phyloP scores from a whole-genome alignment of 2,329 filamentous ascomycete species.

The Metarhizium robertsii region DNA sequence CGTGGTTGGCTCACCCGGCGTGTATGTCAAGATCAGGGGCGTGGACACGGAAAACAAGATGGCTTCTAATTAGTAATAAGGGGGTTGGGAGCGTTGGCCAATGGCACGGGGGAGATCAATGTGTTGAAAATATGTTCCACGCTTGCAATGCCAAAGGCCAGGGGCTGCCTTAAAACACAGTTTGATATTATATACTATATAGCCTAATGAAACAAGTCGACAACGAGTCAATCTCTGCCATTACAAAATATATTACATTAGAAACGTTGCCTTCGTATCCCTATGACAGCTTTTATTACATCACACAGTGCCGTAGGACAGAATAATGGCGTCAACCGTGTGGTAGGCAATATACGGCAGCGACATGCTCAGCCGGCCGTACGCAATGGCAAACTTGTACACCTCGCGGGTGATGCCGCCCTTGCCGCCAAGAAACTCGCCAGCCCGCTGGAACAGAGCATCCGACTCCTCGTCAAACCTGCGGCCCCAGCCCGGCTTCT shows the following conservation, averaged over 20 bases:
- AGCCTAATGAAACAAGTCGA: too few species aligned
- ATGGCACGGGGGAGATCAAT: too few species aligned
- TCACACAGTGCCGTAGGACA: not conserved
- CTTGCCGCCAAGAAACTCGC: constrained; percentile 2
- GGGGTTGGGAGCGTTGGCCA: too few species aligned
- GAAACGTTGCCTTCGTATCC: too few species aligned
- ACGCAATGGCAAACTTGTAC: constrained; percentile 7
- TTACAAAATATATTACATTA: too few species aligned
- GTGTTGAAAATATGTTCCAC: too few species aligned
- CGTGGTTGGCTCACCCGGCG: not conserved
- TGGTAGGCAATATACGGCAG: constrained; percentile 7
- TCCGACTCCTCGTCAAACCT: constrained; percentile 4
- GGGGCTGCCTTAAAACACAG: too few species aligned
- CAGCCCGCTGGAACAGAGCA: constrained; percentile 1
- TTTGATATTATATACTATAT: too few species aligned
- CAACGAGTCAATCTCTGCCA: too few species aligned
- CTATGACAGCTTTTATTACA: too few species aligned
- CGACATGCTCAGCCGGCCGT: constrained; percentile 5
- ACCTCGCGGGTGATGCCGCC: constrained; percentile 3
- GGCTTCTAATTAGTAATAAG: not conserved
- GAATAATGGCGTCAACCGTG: constrained; percentile 6
- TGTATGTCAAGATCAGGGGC: not conserved
- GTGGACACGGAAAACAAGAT: not conserved
- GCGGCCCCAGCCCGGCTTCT: constrained; percentile 6
- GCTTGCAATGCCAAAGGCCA: too few species aligned